Evolutionary conservation across 1,284 basidiomycete species (phyloP).

Genomic region (Ustilago crameri): DNA sequence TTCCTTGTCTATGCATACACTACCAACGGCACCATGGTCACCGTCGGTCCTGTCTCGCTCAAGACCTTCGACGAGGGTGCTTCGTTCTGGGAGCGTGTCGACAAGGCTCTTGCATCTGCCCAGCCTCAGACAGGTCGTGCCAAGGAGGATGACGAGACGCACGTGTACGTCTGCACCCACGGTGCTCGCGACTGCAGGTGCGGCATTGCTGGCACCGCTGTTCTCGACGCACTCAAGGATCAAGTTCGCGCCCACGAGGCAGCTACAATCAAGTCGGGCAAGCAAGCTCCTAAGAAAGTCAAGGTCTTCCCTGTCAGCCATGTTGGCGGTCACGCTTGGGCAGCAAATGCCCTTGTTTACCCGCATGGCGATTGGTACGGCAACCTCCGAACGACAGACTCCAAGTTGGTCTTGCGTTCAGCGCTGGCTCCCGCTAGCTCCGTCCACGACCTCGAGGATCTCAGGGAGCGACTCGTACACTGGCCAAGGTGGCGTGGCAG

Average conservation of each 20-base stretch:
- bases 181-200: conserved; percentile 68
- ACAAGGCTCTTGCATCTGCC: conserved; percentile 34
- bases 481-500: conserved; percentile 68
- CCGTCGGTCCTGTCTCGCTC: conserved; percentile 54
- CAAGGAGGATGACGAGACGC: conserved; percentile 40
- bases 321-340: conserved; percentile 65
- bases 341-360: conserved; percentile 67
- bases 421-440: conserved; percentile 62
- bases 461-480: conserved; percentile 57
- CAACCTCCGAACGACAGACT: conserved; percentile 50
- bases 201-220: conserved; percentile 64
- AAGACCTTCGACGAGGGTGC: conserved; percentile 44
- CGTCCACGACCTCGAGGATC: conserved; percentile 60
- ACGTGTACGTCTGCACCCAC: conserved; percentile 68
- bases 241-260: conserved; percentile 54
- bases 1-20: conserved; percentile 55
- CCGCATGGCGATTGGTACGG: conserved; percentile 66
- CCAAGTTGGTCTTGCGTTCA: conserved; percentile 55
- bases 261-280: conserved; percentile 33
- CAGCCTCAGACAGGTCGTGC: conserved; percentile 30
- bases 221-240: conserved; percentile 55
- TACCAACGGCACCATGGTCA: conserved; percentile 49
- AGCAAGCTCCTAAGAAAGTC: conserved; percentile 38
- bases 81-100: conserved; percentile 28
- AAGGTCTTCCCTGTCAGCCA: conserved; percentile 56